Evolutionary conservation across 2,329 filamentous ascomycete genomes (phyloP).

Genomic region (Stagonosporopsis cucurbitacearum): DNA sequence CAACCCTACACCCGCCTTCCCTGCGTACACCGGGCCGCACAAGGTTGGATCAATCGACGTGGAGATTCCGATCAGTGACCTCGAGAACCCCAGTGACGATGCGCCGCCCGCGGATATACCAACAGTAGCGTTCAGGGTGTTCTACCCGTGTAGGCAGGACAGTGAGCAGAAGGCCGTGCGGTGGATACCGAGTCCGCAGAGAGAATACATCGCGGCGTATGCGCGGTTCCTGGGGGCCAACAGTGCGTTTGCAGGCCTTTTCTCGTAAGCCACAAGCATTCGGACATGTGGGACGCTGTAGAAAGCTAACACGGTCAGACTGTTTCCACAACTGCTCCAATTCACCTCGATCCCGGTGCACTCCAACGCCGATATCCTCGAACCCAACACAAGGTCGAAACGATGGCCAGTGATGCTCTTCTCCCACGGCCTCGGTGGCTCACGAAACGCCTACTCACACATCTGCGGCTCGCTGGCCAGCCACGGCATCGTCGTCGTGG

Average conservation of each 20-base stretch:
- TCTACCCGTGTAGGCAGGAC: constrained; percentile 66
- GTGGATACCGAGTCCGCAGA: constrained; percentile 81
- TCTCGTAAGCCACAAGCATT: constrained; percentile 42
- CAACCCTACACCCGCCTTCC: constrained; percentile 74
- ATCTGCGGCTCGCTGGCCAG: constrained; percentile 79
- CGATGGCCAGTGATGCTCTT: constrained; percentile 85
- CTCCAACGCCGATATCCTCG: constrained; percentile 71
- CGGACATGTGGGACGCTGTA: not conserved
- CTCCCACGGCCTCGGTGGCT: constrained; percentile 83
- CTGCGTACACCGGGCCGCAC: constrained; percentile 77
- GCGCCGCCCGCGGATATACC: constrained; percentile 61
- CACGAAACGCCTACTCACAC: constrained; percentile 84
- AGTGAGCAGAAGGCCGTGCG: constrained; percentile 64
- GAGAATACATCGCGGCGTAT: constrained; percentile 76
- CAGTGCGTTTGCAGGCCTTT: constrained; percentile 52
- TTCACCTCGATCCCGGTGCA: constrained; percentile 75
- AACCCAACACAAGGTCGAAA: constrained; percentile 54
- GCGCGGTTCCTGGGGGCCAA: constrained; percentile 75
- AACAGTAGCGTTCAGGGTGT: constrained; percentile 81
- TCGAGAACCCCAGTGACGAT: constrained; percentile 58
- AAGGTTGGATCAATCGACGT: constrained; percentile 81
- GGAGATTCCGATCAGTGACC: constrained; percentile 71
- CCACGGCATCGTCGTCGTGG: constrained; percentile 80
- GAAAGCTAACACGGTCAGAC: constrained; percentile 52
- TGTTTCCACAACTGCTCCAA: constrained; percentile 73